Base-by-base conservation (phyloP, 1,284 basidiomycete species). In the Fomitopsis betulina region DNA sequence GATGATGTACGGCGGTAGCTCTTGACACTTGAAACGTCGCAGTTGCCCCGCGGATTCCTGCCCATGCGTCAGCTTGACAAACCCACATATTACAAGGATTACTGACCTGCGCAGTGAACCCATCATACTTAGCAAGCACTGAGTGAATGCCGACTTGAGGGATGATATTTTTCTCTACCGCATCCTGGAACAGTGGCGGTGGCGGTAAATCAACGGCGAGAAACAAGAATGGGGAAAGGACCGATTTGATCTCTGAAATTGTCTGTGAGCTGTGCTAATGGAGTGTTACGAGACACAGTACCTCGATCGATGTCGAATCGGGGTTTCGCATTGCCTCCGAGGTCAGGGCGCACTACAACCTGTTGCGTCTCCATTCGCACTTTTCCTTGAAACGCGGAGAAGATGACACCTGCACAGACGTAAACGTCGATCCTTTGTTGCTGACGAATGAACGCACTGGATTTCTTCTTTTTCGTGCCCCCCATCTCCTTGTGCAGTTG, bases 71-170 rank as follows among this genome's bases (percentile, higher is more conserved):
- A 35, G 40, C 43, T 47, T 6, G 27, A 33, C 19, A 38, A 23
- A 17, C 5, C 5, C 23, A 23, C 17, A 27, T 35, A n/a, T 35
- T 6, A 40, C 53, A 21, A n/a, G 25, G 2, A 27, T 15, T 12
- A 27, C 54, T 21, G 8, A 89, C 93, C 79, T 95, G 92, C 15
- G 94, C 92, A 8, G 89, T 91, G 65, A 77, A 79, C 32, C 97
- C 97, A 72, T 99, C 94, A 74, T 96, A 99, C 75, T 99, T 99
- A 47, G 91, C 84, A n/a, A 99, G 81, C 10, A 99, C 87, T 15
- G 89, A 86, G 52, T 94, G 86, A 60, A 99, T 87, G 51, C 89
- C 90, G 49, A 98, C 93, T 80, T 99, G 97, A 19, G 97, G 97
- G 60, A 99, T 97, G 72, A 98, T 98, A 71, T 98, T 98, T 75